Conservation (phyloP, 768 basidiomycete genomes). For the Lactarius hengduanensis region DNA sequence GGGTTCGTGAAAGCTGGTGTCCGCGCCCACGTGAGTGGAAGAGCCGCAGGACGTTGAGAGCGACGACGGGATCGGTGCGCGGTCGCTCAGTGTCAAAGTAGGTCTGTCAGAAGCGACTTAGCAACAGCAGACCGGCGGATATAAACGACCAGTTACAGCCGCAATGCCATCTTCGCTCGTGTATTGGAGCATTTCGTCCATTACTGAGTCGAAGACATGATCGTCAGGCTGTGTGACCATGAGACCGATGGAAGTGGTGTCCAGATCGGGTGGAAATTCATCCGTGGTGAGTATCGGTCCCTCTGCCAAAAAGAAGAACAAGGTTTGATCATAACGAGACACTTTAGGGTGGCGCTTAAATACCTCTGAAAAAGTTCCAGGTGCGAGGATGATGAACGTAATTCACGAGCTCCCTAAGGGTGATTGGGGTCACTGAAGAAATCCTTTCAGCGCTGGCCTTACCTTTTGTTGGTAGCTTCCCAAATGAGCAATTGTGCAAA, state of each 20-base stretch:
- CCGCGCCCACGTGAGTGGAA: slow-evolving; percentile 53
- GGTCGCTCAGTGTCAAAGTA: slow-evolving; percentile 53
- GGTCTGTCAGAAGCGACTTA: slow-evolving; percentile 38
- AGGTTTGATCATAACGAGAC: slow-evolving; percentile 12
- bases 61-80: slow-evolving; percentile 54
- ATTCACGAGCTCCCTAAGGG: slow-evolving; percentile 43
- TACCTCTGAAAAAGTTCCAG: slow-evolving; percentile 58
- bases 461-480: slow-evolving; percentile 50
- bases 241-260: slow-evolving; percentile 56
- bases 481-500: slow-evolving; percentile 59
- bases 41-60: slow-evolving; percentile 50
- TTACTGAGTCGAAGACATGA: slow-evolving; percentile 41
- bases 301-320: slow-evolving; percentile 36
- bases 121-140: neutral
- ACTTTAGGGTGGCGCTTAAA: slow-evolving; percentile 39
- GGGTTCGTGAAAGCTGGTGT: slow-evolving; percentile 43
- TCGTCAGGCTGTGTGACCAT: slow-evolving; percentile 41
- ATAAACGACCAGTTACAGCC: slow-evolving; percentile 22
- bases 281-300: slow-evolving; percentile 43
- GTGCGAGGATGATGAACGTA: slow-evolving; percentile 39
- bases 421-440: neutral
- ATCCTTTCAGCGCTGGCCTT: slow-evolving; percentile 11
- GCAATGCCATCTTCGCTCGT: slow-evolving; percentile 49
- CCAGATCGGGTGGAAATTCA: slow-evolving; percentile 53
- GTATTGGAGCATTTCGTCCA: slow-evolving; percentile 59